phyloP scores from a whole-genome alignment of 768 basidiomycete species.

The Amanita molliuscula region DNA sequence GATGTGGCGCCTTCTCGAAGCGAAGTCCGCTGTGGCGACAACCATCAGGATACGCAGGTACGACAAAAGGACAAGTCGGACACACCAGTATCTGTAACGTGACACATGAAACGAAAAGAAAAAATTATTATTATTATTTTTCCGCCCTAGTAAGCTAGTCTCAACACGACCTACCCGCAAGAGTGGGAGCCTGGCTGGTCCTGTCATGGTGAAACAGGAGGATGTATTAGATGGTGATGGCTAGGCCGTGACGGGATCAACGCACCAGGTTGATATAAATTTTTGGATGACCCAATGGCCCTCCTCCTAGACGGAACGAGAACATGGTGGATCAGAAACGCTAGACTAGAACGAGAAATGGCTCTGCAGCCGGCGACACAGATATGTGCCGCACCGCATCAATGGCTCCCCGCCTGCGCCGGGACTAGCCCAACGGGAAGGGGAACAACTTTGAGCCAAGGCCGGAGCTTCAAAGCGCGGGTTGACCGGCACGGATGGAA shows the following conservation, averaged over 20 bases:
- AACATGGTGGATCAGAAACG: not conserved
- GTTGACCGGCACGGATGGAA: not conserved
- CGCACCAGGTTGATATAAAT: constrained; percentile 91
- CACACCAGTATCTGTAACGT: constrained; percentile 27
- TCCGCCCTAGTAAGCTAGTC: not conserved
- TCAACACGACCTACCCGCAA: constrained; percentile 66
- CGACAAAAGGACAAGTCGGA: not conserved
- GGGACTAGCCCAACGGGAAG: too few relatives aligned
- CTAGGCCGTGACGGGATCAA: constrained; percentile 5
- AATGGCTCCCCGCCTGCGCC: too few relatives aligned
- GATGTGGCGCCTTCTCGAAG: constrained; percentile 79
- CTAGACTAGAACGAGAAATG: not conserved
- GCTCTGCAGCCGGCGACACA: not conserved
- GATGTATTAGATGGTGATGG: not conserved
- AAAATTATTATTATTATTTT: not conserved
- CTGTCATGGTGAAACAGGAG: constrained; percentile 25
- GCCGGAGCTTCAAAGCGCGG: not conserved
- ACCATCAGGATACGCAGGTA: not conserved
- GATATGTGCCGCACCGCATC: too few relatives aligned
- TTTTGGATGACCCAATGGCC: constrained; percentile 93
- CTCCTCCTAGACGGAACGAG: constrained; percentile 53
- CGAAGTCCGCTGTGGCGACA: constrained; percentile 63
- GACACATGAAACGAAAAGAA: not conserved
- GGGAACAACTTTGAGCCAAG: too few relatives aligned
- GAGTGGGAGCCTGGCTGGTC: constrained; percentile 81